A percentile compares a stretch with the other conserved stretches of the same genome.
phyloP scores from a whole-genome alignment of 2,329 filamentous ascomycete species.

The Botrytis elliptica region DNA sequence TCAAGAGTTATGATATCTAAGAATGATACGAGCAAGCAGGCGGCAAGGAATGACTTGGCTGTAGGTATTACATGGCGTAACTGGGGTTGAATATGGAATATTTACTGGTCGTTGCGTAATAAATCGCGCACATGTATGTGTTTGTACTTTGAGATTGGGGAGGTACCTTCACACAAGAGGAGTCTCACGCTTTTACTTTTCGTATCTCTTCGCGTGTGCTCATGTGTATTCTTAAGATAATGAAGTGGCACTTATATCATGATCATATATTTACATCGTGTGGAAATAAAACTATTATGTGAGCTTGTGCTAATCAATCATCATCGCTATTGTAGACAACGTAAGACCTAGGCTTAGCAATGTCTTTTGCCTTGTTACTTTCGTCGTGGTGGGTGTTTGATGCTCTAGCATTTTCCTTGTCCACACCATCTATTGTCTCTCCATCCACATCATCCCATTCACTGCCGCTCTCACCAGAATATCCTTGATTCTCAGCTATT shows the following conservation, averaged over 20 bases:
- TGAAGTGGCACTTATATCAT: constrained; percentile 16
- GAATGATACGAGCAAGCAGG: constrained; percentile 20
- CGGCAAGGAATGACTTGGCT: constrained; percentile 14
- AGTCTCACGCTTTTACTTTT: constrained; percentile 13
- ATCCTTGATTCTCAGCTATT: background rate
- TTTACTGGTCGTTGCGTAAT: constrained; percentile 22
- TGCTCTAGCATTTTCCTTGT: background rate
- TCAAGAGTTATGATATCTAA: constrained; percentile 47
- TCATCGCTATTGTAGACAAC: constrained; percentile 20
- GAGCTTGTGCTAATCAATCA: background rate
- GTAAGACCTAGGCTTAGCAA: constrained; percentile 6
- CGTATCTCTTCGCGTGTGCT: background rate
- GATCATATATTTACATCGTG: background rate
- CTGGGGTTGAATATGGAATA: constrained; percentile 34
- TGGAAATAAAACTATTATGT: background rate
- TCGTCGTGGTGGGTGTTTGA: background rate
- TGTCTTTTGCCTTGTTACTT: background rate
- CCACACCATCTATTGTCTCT: background rate
- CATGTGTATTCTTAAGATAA: constrained; percentile 21
- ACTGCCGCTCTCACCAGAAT: constrained; percentile 11
- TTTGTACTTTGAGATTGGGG: constrained; percentile 15
- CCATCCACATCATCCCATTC: constrained; percentile 18
- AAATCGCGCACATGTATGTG: constrained; percentile 6
- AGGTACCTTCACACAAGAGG: constrained; percentile 8
- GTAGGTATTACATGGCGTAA: constrained; percentile 31